Conservation (phyloP, 2,329 filamentous ascomycete genomes). For the Monilinia aucupariae region DNA sequence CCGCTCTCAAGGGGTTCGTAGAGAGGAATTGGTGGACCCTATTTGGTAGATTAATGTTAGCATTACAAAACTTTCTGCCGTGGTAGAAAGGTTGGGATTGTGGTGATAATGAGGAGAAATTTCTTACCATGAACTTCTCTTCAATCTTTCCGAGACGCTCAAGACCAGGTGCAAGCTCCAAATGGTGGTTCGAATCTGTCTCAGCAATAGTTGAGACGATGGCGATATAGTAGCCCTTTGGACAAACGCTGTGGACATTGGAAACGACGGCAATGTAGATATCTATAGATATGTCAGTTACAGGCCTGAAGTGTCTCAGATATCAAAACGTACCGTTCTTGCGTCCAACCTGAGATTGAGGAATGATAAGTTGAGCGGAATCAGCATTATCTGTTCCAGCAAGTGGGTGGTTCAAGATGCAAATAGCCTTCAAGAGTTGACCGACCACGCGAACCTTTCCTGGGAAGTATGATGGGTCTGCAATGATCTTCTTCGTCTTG, state of each 20-base stretch:
- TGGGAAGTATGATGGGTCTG: slow-evolving; percentile 95
- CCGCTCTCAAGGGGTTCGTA: slow-evolving; percentile 87
- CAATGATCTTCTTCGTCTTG: slow-evolving; percentile 92
- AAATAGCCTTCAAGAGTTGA: slow-evolving; percentile 92
- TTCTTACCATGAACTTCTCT: slow-evolving; percentile 84
- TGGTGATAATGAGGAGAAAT: neutral
- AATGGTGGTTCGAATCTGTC: slow-evolving; percentile 83
- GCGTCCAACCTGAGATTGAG: slow-evolving; percentile 92
- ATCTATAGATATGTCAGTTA: slow-evolving; percentile 46
- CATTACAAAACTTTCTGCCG: neutral
- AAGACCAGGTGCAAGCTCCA: slow-evolving; percentile 88
- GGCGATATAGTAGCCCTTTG: slow-evolving; percentile 97
- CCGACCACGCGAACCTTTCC: slow-evolving; percentile 81
- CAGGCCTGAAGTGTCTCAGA: slow-evolving; percentile 13
- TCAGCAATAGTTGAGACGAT: slow-evolving; percentile 98
- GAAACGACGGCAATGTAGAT: slow-evolving; percentile 97
- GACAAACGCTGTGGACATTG: slow-evolving; percentile 94
- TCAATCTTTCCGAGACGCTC: slow-evolving; percentile 89
- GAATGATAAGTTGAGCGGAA: slow-evolving; percentile 92
- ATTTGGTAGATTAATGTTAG: slow-evolving; percentile 17
- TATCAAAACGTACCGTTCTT: slow-evolving; percentile 66
- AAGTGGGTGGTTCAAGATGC: slow-evolving; percentile 92
- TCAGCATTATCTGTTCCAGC: slow-evolving; percentile 84
- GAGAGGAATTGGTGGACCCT: slow-evolving; percentile 80
- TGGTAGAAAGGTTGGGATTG: neutral